These are phyloP conservation scores for Lasiosphaeria hispida DNA, from an alignment of 495 filamentous ascomycete genomes.

Conservation along the genomic window DNA sequence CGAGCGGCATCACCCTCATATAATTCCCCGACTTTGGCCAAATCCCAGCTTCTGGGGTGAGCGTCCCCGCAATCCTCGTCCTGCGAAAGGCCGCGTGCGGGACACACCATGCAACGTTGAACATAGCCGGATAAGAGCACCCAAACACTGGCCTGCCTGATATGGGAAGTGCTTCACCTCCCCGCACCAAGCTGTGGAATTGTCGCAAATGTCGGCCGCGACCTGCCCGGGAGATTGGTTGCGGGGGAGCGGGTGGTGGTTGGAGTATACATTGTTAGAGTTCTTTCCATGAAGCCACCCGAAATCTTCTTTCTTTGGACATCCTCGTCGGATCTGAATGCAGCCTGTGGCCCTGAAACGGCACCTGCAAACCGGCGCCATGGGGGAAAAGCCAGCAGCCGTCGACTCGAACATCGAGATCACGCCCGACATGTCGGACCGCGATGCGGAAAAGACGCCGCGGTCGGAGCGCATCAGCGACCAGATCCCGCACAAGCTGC, in stretches of 20 bases:
- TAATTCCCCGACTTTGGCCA: constrained; percentile 2
- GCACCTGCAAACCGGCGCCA: constrained; percentile 2
- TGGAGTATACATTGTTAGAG: background rate
- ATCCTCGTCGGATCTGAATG: too few species aligned
- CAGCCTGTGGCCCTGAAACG: background rate
- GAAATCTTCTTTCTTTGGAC: background rate
- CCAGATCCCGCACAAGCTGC: constrained; percentile 35
- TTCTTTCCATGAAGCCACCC: background rate
- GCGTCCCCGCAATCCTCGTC: constrained; percentile 6
- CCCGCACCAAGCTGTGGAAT: background rate
- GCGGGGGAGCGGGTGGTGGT: background rate
- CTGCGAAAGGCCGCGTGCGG: background rate
- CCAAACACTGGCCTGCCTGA: constrained; percentile 4
- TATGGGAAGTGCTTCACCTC: background rate
- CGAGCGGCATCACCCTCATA: background rate
- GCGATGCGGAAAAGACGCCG: constrained; percentile 33
- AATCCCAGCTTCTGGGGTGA: background rate
- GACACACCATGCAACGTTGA: constrained; percentile 16
- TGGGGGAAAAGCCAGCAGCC: constrained; percentile 15
- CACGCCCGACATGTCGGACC: constrained; percentile 5
- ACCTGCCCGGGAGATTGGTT: background rate
- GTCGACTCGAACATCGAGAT: constrained; percentile 19
- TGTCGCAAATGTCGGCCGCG: background rate
- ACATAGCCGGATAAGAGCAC: constrained; percentile 11
- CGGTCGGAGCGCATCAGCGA: constrained; percentile 20